Conservation (phyloP, 148 eudicot species). For the Cornus controversa region DNA sequence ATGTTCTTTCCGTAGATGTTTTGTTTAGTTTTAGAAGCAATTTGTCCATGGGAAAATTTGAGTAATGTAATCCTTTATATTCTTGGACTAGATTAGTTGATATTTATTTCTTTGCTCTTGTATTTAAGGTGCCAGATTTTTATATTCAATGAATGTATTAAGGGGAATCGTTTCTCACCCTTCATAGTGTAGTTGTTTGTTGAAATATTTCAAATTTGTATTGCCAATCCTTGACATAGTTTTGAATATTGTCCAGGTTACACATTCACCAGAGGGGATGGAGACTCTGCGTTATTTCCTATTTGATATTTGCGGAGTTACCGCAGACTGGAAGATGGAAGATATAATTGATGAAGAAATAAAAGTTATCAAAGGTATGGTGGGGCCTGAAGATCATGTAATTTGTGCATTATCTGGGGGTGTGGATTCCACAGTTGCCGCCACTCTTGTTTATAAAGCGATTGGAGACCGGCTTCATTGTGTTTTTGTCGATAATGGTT, state of each 20-base stretch:
- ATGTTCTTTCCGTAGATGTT: too few species aligned
- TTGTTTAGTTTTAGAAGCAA: too few species aligned
- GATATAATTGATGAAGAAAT: slow-evolving; percentile 86
- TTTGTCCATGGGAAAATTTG: too few species aligned
- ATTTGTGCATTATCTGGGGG: slow-evolving; percentile 97
- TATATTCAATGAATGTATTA: too few species aligned
- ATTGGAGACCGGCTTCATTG: slow-evolving; percentile 96
- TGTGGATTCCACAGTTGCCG: slow-evolving; percentile 98
- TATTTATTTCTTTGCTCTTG: too few species aligned
- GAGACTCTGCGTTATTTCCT: slow-evolving; percentile 73
- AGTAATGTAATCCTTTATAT: too few species aligned
- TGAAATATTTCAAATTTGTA: background rate
- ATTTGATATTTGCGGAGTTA: slow-evolving; percentile 77
- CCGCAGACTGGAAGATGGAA: slow-evolving; percentile 91
- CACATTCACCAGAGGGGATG: slow-evolving; percentile 96
- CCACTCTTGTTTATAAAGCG: slow-evolving; percentile 93
- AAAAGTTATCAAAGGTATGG: slow-evolving; percentile 55
- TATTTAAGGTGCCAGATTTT: too few species aligned
- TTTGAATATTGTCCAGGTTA: slow-evolving; percentile 51
- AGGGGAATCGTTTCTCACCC: too few species aligned
- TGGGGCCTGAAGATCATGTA: slow-evolving; percentile 87
- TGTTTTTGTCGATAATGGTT: slow-evolving; percentile 89
- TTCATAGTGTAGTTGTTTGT: background rate
- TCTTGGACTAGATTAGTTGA: too few species aligned
- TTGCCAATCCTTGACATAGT: background rate